Evolutionary conservation across 1,139 yeast species (phyloP).

Genomic region (Sugiyamaella grinbergsii): DNA sequence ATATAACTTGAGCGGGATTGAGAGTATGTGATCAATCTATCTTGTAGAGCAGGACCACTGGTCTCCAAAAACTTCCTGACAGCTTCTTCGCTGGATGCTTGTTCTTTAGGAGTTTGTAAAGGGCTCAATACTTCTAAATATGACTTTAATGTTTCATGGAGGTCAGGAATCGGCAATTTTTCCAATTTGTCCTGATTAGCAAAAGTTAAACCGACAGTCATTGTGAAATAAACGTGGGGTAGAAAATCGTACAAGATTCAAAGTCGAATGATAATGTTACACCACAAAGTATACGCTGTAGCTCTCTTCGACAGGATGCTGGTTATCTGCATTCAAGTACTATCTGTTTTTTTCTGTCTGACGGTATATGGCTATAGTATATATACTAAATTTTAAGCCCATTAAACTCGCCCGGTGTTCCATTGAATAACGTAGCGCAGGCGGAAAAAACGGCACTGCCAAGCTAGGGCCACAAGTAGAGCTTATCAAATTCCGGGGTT

Average conservation of each 20-base stretch:
- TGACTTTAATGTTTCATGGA: slow-evolving; percentile 61
- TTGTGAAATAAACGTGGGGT: neutral
- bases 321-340: too few relatives aligned
- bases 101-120: slow-evolving; percentile 72
- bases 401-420: neutral
- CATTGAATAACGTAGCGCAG: neutral
- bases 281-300: too few relatives aligned
- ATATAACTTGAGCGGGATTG: slow-evolving; percentile 72
- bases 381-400: slow-evolving; percentile 1
- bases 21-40: slow-evolving; percentile 63
- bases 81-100: slow-evolving; percentile 59
- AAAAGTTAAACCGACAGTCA: slow-evolving; percentile 47
- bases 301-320: too few relatives aligned
- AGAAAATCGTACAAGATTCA: too few relatives aligned
- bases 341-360: too few relatives aligned
- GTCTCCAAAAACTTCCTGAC: slow-evolving; percentile 60
- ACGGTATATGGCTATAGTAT: too few relatives aligned
- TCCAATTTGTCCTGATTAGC: slow-evolving; percentile 58
- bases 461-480: neutral
- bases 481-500: slow-evolving; percentile 10
- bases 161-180: slow-evolving; percentile 77
- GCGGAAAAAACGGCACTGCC: slow-evolving; percentile 10
- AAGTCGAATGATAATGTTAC: too few relatives aligned
- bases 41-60: slow-evolving; percentile 62
- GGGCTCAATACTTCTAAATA: slow-evolving; percentile 73